Base-by-base conservation (phyloP, 2,329 filamentous ascomycete genomes). In the Hypoxylon sp. region DNA sequence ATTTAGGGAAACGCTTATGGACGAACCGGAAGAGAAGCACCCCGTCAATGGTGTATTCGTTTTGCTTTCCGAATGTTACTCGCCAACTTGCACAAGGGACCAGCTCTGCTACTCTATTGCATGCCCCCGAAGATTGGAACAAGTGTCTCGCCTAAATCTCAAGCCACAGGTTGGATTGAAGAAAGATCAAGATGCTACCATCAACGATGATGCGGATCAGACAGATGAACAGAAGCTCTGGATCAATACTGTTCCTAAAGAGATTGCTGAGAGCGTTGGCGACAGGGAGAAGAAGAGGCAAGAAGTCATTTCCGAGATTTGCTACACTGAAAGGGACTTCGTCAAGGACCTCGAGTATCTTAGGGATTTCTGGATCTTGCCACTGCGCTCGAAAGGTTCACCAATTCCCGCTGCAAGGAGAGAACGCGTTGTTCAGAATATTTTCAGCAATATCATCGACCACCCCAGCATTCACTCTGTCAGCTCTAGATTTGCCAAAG, bases 271-370 rank as follows among this genome's bases (percentile, higher is more conserved):
- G 74, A 93, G 91, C 77, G 91, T 98, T 31, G 90, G 90, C 55
- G 96, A 99, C 73, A 89, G 89, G 73, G 96, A 99, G 81, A 97
- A 97, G 89, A 98, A 98, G 84, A 90, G 96, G 49, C 96, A 99
- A 79, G 96, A 99, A 78, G 93, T 99, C 74, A 98, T 99, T 67
- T 98, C 95, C 5, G 96, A 99, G 80, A 91, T 98, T 69, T 98
- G 97, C 90, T 99, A 99, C 82, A 99, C 96, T 0, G 96, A 99
- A 80, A 90, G 96, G 74, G 96, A 99, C 82, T 99, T 99, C 76
- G 96, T 99, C 78, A 99, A 99, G 84, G 96, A 99, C 81, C 85
- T 99, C 75, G 96, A 99, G 81, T 99, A 99, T 78, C 85, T 99
- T 31, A 90, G 96, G 69, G 96, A 99, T 83, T 99, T 98, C 85